A percentile compares a stretch with the other conserved stretches of the same genome.
These are phyloP conservation scores for Lignosus rhinocerotis DNA, from an alignment of 1,284 basidiomycete species.

Conservation along the genomic window DNA sequence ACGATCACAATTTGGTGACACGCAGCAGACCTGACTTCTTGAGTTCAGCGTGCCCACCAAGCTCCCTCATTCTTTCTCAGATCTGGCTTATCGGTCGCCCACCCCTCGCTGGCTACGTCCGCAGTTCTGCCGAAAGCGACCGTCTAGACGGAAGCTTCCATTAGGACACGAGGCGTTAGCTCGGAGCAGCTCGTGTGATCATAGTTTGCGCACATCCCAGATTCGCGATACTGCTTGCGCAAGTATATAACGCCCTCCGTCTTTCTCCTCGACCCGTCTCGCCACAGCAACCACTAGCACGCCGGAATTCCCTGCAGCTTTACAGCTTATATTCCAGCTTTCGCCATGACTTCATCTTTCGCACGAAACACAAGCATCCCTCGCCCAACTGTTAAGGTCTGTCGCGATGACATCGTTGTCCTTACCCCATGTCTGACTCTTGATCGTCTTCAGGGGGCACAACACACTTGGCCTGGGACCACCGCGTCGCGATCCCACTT, in stretches of 20 bases:
- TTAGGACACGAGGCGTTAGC: slow-evolving; percentile 23
- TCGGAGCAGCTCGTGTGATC: slow-evolving; percentile 29
- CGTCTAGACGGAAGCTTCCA: slow-evolving; percentile 23
- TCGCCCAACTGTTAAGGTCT: slow-evolving; percentile 22
- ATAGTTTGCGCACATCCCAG: slow-evolving; percentile 15
- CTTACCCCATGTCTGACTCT: neutral
- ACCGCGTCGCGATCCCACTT: slow-evolving; percentile 24
- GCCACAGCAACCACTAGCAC: slow-evolving; percentile 2
- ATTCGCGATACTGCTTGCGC: slow-evolving; percentile 18
- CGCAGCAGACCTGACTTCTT: neutral
- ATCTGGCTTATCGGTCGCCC: slow-evolving; percentile 24
- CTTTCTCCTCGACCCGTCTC: slow-evolving; percentile 11
- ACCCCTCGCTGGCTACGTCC: slow-evolving; percentile 14
- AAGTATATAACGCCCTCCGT: slow-evolving; percentile 20
- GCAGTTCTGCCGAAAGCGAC: slow-evolving; percentile 31
- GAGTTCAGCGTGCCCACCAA: neutral
- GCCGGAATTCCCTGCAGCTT: neutral
- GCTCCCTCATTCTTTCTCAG: neutral
- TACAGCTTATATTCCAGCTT: neutral
- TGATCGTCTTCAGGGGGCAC: slow-evolving; percentile 15
- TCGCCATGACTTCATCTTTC: slow-evolving; percentile 18
- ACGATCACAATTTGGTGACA: neutral
- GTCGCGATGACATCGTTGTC: slow-evolving; percentile 14
- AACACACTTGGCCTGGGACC: slow-evolving; percentile 23
- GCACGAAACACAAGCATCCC: slow-evolving; percentile 8